Conservation (phyloP, 257 asterid species). For the Nicotiana otophora region DNA sequence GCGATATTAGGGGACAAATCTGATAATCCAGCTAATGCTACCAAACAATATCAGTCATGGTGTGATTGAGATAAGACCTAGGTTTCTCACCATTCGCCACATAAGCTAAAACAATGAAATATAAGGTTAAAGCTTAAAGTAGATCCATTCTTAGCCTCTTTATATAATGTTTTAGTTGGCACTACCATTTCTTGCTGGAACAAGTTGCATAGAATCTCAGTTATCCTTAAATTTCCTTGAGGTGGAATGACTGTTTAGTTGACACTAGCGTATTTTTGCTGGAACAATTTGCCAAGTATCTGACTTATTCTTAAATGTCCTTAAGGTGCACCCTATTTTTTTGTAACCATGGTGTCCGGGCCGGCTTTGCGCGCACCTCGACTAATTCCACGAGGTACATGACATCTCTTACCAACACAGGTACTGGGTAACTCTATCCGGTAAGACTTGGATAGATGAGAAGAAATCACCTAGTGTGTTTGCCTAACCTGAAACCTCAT, state of each 20-base stretch:
- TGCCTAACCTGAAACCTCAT: too few relatives aligned
- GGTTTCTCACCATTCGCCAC: background rate
- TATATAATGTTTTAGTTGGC: background rate
- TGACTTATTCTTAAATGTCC: background rate
- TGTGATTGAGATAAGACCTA: background rate
- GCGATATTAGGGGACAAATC: background rate
- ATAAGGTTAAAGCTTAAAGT: background rate
- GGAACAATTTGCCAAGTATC: background rate
- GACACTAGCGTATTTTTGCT: background rate
- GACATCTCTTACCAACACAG: too few relatives aligned
- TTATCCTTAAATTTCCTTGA: background rate
- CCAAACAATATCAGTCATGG: background rate
- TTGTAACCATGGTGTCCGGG: too few relatives aligned
- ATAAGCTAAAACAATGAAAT: background rate
- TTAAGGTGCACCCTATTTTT: background rate
- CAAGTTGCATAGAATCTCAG: background rate
- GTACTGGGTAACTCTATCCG: too few relatives aligned
- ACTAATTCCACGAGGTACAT: too few relatives aligned
- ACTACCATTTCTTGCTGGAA: background rate
- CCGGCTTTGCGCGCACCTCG: too few relatives aligned
- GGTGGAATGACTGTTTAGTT: background rate
- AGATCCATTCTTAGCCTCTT: background rate
- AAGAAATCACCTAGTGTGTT: too few relatives aligned
- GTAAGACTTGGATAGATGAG: too few relatives aligned
- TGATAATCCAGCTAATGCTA: background rate